Percentiles rank a stretch among this genome's conserved stretches.
These are phyloP conservation scores for Ganoderma lucidum DNA, from an alignment of 1,284 basidiomycete genomes.

Conservation along the genomic window DNA sequence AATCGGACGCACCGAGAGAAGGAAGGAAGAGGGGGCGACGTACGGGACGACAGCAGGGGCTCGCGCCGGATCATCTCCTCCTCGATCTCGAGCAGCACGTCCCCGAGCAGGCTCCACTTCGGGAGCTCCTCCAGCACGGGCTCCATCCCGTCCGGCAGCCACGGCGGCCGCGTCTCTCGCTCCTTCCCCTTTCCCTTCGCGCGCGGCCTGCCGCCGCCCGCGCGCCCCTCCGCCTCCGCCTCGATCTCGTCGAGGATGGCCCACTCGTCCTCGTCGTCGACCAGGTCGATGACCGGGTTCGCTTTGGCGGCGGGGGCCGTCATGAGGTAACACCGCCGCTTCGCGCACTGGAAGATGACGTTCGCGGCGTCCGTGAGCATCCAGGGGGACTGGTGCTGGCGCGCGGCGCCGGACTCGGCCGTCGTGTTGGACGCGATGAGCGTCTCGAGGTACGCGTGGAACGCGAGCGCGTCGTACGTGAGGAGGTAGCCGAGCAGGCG, in stretches of 20 bases:
- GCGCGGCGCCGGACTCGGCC: slow-evolving; percentile 55
- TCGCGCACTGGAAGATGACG: slow-evolving; percentile 86
- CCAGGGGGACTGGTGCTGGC: slow-evolving; percentile 83
- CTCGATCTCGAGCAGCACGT: slow-evolving; percentile 92
- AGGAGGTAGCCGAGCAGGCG: slow-evolving; percentile 90
- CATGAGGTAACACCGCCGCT: slow-evolving; percentile 78
- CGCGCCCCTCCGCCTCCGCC: slow-evolving; percentile 37
- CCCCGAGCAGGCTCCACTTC: slow-evolving; percentile 91
- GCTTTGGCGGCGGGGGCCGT: slow-evolving; percentile 40
- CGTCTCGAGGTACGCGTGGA: slow-evolving; percentile 93
- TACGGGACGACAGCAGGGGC: slow-evolving; percentile 44
- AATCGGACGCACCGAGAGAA: neutral
- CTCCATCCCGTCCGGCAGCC: slow-evolving; percentile 84
- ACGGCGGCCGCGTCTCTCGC: slow-evolving; percentile 44
- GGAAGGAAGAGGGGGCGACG: slow-evolving; percentile 23
- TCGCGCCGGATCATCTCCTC: slow-evolving; percentile 80
- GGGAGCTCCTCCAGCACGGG: slow-evolving; percentile 94
- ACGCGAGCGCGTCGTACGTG: slow-evolving; percentile 91
- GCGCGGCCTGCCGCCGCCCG: slow-evolving; percentile 28
- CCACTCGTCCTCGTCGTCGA: slow-evolving; percentile 89
- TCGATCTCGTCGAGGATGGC: slow-evolving; percentile 89
- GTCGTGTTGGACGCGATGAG: slow-evolving; percentile 81
- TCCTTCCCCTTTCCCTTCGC: slow-evolving; percentile 6
- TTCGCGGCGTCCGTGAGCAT: slow-evolving; percentile 92
- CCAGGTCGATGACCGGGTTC: slow-evolving; percentile 28